Conservation (phyloP, 2,329 filamentous ascomycete genomes). For the Talaromyces sp. region DNA sequence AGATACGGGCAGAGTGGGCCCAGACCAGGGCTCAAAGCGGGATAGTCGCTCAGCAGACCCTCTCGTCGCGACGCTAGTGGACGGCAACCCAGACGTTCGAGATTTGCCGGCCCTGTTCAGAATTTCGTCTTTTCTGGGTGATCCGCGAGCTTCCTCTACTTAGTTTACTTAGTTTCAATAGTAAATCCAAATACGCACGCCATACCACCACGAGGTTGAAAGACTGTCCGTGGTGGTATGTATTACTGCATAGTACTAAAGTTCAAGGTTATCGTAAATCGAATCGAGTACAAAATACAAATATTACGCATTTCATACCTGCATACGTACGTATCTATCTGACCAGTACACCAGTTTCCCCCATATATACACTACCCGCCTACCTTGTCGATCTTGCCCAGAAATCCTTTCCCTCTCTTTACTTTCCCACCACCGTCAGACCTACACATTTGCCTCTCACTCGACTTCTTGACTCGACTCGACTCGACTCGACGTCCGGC, state of each 20-base stretch:
- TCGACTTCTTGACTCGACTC: background rate
- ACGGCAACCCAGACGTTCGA: background rate
- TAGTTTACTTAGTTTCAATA: background rate
- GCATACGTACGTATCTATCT: background rate
- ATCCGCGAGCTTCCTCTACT: background rate
- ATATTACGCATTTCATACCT: background rate
- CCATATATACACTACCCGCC: slow-evolving; percentile 3
- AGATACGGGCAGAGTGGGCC: background rate
- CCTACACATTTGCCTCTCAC: background rate
- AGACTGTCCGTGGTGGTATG: too few species aligned
- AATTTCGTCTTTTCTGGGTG: background rate
- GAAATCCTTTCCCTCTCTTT: slow-evolving; percentile 4
- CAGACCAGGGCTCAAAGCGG: background rate
- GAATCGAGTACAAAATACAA: too few species aligned
- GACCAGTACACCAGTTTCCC: background rate
- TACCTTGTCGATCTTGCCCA: slow-evolving; percentile 12
- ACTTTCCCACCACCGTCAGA: background rate
- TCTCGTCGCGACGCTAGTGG: background rate
- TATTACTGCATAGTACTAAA: too few species aligned
- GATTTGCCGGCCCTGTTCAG: background rate
- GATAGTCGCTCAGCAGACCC: background rate
- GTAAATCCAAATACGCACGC: background rate
- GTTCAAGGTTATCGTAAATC: background rate
- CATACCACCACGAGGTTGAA: slow-evolving; percentile 1
- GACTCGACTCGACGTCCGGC: background rate